Percentiles rank a stretch among this genome's conserved stretches.
These are phyloP conservation scores for Ilex asprella DNA, from an alignment of 257 asterid genomes.

Conservation along the genomic window DNA sequence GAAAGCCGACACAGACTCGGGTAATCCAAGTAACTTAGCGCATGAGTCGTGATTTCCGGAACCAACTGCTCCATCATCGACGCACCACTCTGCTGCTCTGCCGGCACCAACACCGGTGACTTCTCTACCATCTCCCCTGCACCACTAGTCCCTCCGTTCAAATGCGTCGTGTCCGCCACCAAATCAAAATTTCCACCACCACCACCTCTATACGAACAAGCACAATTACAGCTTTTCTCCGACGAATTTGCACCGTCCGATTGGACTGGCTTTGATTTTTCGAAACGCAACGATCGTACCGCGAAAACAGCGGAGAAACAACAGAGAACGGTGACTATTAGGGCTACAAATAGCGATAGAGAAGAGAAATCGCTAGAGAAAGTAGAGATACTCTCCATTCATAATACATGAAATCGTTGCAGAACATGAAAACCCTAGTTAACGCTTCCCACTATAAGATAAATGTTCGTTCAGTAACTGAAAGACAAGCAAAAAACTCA, in stretches of 20 bases:
- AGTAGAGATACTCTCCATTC: slow-evolving; percentile 51
- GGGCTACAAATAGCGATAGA: slow-evolving; percentile 28
- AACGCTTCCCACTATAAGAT: no score
- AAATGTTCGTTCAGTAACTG: no score
- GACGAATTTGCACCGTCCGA: slow-evolving; percentile 12
- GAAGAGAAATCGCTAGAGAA: slow-evolving; percentile 31
- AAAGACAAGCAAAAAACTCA: no score
- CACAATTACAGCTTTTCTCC: slow-evolving; percentile 16
- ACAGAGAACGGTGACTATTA: slow-evolving; percentile 40
- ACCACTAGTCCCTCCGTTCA: slow-evolving; percentile 18
- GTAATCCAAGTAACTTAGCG: slow-evolving; percentile 89
- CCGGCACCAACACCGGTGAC: slow-evolving; percentile 37
- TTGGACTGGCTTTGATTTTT: slow-evolving; percentile 7
- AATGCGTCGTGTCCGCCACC: slow-evolving; percentile 21
- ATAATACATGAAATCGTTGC: slow-evolving; percentile 42
- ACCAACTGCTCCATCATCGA: slow-evolving; percentile 99
- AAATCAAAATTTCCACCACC: neutral
- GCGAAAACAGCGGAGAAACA: slow-evolving; percentile 34
- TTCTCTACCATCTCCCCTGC: slow-evolving; percentile 12
- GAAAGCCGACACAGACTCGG: slow-evolving; percentile 94
- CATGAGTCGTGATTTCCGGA: slow-evolving; percentile 97
- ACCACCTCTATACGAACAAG: slow-evolving; percentile 19
- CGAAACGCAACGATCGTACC: slow-evolving; percentile 18
- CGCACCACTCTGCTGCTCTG: slow-evolving; percentile 70
- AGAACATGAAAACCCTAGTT: slow-evolving; percentile 29